Base-by-base conservation (phyloP, 2,329 filamentous ascomycete species). In the Fusarium mexicanum region DNA sequence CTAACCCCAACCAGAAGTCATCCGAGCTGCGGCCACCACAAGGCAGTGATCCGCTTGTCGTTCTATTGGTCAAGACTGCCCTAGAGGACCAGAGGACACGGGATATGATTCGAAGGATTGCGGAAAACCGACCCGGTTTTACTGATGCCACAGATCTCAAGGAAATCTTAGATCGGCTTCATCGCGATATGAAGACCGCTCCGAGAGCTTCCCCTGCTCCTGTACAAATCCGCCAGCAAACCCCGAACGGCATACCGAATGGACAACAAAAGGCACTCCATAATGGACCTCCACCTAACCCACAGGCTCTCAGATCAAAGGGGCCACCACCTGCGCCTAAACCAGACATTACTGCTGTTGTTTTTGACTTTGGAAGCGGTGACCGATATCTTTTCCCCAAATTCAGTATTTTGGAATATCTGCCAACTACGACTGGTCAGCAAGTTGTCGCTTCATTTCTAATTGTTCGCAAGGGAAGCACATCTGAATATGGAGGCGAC, bases 341-440 rank as follows among this genome's bases (percentile, higher is more conserved):
- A 74, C 88, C 88, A 33, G 91, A 92, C 64, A 87, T 92, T 48
- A 87, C 90, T 3, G 90, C 91, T n/a, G 85, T 93, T 20, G 89
- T 92, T 2, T 89, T 94, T 69, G 91, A 94, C 74, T 94, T 94
- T 80, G 91, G 91, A 40, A 90, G 85, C 6, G 93, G 92, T 51
- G 93, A 96, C 80, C 89, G 93, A 33, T 95, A 93, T 79, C 84
- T 94, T 54, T 95, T 96, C 72, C 94, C 94, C 5, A 93, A 91
- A 74, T 92, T 93, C 79, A 93, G 91, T 81, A 92, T 96, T 40
- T 81, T 96, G 57, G 93, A 96, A 79, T 91, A 90, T 78, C 84
- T 91, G 4, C 81, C 83, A 13, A 78, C 81, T 5, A 79, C 84
- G 16, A 81, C 85, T 8, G 88, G 89, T 5, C 88, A 90, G 58